Evolutionary conservation across 2,329 filamentous ascomycete genomes (phyloP).

Genomic region (Aspergillus sp.): DNA sequence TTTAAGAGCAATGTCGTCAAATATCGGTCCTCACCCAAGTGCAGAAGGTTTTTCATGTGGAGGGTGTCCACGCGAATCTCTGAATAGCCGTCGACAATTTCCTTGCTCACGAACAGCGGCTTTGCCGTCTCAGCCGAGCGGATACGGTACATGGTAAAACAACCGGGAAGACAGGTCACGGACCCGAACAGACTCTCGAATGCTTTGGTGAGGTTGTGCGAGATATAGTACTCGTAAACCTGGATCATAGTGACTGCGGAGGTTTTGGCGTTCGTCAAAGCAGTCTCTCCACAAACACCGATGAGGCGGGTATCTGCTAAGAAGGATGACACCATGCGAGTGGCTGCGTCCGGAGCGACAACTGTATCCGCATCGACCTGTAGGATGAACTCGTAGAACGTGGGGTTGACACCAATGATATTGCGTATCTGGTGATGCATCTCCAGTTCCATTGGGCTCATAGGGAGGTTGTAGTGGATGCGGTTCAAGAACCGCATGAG

Average conservation of each 20-base stretch:
- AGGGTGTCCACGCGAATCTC: conserved; percentile 96
- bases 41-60: conserved; percentile 97
- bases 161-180: conserved; percentile 95
- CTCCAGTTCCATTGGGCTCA: conserved; percentile 95
- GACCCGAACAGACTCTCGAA: conserved; percentile 97
- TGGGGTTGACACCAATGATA: conserved; percentile 97
- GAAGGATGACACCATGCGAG: conserved; percentile 88
- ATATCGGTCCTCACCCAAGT: conserved; percentile 96
- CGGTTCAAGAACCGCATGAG: conserved; percentile 99
- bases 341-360: conserved; percentile 83
- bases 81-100: conserved; percentile 82
- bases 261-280: conserved; percentile 85
- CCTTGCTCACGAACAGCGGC: conserved; percentile 90
- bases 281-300: conserved; percentile 91
- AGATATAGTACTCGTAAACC: conserved; percentile 99
- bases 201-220: conserved; percentile 92
- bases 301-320: conserved; percentile 90
- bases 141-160: conserved; percentile 99
- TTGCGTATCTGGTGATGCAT: conserved; percentile 99
- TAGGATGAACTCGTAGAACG: conserved; percentile 95
- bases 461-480: conserved; percentile 93
- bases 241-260: conserved; percentile 99
- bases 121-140: conserved; percentile 92
- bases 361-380: conserved; percentile 98
- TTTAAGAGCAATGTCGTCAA: conserved; percentile 92